Evolutionary conservation across 148 eudicot genomes (phyloP), one percentile per base, ranked within the genome.

Genomic region (Oxyria digyna): DNA sequence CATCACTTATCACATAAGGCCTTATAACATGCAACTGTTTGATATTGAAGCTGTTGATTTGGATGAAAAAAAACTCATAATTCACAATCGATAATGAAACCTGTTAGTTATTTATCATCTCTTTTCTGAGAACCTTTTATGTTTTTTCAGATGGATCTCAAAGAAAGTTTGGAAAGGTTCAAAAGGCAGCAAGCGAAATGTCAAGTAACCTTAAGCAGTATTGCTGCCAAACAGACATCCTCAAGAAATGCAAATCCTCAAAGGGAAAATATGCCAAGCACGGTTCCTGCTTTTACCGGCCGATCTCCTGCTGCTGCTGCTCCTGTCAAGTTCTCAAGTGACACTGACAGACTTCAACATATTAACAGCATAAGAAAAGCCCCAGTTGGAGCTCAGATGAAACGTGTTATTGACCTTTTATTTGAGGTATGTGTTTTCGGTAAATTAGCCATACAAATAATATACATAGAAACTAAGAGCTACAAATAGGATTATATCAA

Each of bases 301-400:
- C 82, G 85, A 69, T 65, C 91, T 76, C 81, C 93, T 69, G 86
- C 84, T 38, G 41, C 52, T n/a, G 23, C 52, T 18, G 81, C 90
- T 33, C 79, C 85, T 1, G 81, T 83, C 55, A 95, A 95, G 71
- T 95, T 95, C 69, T 95, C 99, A 41, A 84, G 82, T 73, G 93
- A 95, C 64, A 91, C 99, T 0, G 97, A 95, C 70, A 81, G 93
- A 69, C 96, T 88, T 75, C 99, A 94, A 69, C 86, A 78, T 62
- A 90, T 94, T 45, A 85, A 90, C 64, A 94, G 78, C 81, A 87
- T 91, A 78, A 83, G 96, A 49, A 94, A 90, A 73, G 81, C 85
- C 29, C 93, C 97, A 41, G 93, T 80, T 8, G 99, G 99, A 71
- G 97, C 96, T 78, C 97, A 90, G 77, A 90, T 94, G 11, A 94